These are phyloP conservation scores for Secale cereale DNA, from an alignment of 176 grass and related monocot genomes.

Conservation along the genomic window DNA sequence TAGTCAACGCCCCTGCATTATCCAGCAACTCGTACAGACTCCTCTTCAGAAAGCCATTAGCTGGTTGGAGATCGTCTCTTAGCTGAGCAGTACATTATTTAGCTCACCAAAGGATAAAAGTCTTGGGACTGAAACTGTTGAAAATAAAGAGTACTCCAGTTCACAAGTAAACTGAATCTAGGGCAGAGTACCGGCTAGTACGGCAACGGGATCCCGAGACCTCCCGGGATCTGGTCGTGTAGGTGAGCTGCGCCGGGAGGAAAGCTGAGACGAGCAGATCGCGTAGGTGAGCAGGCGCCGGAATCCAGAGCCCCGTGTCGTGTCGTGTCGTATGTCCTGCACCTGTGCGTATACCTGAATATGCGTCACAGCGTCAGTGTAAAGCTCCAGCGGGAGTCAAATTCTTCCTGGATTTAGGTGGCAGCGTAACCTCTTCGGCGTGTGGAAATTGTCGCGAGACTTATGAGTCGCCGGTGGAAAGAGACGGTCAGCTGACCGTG, in stretches of 20 bases:
- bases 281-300: slow-evolving; percentile 34
- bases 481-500: slow-evolving; percentile 10
- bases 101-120: not conserved
- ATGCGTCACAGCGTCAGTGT: not conserved
- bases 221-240: not conserved
- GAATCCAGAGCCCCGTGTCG: not conserved
- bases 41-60: too few species aligned
- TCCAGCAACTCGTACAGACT: too few species aligned
- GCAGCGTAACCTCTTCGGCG: not conserved
- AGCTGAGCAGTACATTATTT: not conserved
- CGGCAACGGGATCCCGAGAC: not conserved
- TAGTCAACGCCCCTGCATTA: not conserved
- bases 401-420: slow-evolving; percentile 30
- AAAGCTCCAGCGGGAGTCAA: not conserved
- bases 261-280: slow-evolving; percentile 35
- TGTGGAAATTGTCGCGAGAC: not conserved
- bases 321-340: not conserved
- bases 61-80: too few species aligned
- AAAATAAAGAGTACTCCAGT: not conserved
- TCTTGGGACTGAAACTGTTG: not conserved
- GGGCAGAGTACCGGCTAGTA: slow-evolving; percentile 13
- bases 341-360: not conserved
- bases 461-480: slow-evolving; percentile 13
- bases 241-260: slow-evolving; percentile 44
- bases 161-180: not conserved